Evolutionary conservation across 345 rosid genomes (phyloP).

Genomic region (Salix purpurea): DNA sequence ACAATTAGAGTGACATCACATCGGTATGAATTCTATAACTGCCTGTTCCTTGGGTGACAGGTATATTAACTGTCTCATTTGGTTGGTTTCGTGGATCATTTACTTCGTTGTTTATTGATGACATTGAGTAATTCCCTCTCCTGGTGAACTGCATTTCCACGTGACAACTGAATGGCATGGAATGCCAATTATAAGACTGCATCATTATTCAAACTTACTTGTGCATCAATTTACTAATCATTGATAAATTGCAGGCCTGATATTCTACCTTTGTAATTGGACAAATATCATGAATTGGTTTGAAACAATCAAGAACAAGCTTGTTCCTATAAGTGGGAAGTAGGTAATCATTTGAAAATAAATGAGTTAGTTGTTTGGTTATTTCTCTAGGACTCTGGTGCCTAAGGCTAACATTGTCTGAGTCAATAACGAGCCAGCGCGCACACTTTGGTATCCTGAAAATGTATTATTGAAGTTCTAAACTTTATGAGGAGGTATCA

Average conservation of each 20-base stretch:
- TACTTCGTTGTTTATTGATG: too few relatives aligned
- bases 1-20: too few relatives aligned
- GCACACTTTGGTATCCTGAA: background rate
- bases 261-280: background rate
- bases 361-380: background rate
- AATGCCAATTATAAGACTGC: background rate
- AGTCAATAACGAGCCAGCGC: background rate
- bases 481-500: background rate
- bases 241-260: background rate
- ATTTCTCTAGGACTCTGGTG: background rate
- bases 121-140: background rate
- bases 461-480: background rate
- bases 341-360: background rate
- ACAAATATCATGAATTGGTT: background rate
- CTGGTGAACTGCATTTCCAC: too few relatives aligned
- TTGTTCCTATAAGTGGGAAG: background rate
- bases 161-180: background rate
- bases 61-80: background rate
- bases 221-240: background rate
- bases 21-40: constrained; percentile 5
- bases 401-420: background rate
- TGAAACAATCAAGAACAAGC: background rate
- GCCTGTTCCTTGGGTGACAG: constrained; percentile 34
- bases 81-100: too few relatives aligned
- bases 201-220: background rate